These are phyloP conservation scores for Aspergillus chevalieri DNA, from an alignment of 2,329 filamentous ascomycete genomes.

Conservation along the genomic window DNA sequence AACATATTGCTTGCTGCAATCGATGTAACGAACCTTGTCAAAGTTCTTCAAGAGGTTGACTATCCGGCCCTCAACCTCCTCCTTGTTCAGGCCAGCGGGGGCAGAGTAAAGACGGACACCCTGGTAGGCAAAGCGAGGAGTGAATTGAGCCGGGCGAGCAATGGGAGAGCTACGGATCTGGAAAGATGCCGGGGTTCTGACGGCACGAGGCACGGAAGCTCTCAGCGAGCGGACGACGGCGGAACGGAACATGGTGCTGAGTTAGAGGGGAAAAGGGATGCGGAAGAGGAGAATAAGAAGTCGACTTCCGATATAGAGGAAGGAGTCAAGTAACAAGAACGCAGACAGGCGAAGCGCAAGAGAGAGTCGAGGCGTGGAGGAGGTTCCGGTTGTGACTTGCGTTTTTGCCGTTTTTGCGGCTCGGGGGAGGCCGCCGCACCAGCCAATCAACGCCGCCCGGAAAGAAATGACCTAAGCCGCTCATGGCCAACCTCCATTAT, in stretches of 20 bases:
- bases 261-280: constrained; percentile 6
- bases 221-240: constrained; percentile 73
- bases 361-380: constrained; percentile 7
- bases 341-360: constrained; percentile 8
- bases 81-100: constrained; percentile 67
- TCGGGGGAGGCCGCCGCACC: constrained; percentile 29
- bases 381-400: background rate
- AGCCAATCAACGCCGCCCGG: constrained; percentile 34
- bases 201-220: constrained; percentile 43
- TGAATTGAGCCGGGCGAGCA: constrained; percentile 55
- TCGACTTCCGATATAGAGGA: background rate
- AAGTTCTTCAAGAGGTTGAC: constrained; percentile 90
- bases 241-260: constrained; percentile 78
- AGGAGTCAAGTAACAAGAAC: constrained; percentile 3
- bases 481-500: constrained; percentile 11
- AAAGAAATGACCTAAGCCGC: constrained; percentile 38
- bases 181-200: constrained; percentile 55
- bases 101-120: constrained; percentile 82
- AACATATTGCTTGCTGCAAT: background rate
- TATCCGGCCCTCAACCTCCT: constrained; percentile 87
- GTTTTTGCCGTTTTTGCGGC: constrained; percentile 13
- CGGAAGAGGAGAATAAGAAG: constrained; percentile 4
- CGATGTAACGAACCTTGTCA: constrained; percentile 68
- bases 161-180: constrained; percentile 55
- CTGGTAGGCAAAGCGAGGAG: constrained; percentile 59